Conservation (phyloP, 1,139 yeast species). For the Suhomyces wounanorum region DNA sequence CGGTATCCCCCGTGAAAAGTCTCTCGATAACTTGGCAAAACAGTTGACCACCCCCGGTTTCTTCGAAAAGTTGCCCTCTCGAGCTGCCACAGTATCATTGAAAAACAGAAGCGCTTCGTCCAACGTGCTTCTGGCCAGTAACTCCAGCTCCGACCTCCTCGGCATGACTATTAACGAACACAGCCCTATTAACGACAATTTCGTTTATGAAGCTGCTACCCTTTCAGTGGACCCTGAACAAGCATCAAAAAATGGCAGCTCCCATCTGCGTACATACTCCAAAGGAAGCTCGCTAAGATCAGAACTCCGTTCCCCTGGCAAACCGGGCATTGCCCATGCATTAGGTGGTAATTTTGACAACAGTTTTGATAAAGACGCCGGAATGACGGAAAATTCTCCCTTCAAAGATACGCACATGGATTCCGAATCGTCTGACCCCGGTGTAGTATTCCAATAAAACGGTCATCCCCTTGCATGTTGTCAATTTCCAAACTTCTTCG, state of each 20-base stretch:
- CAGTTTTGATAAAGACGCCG: constrained; percentile 14
- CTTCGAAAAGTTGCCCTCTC: constrained; percentile 43
- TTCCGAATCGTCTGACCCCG: constrained; percentile 7
- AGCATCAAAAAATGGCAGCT: not conserved
- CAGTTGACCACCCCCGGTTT: constrained; percentile 39
- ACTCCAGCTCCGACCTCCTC: constrained; percentile 15
- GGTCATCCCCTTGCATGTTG: not conserved
- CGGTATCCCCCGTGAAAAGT: constrained; percentile 16
- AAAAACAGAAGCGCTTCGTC: constrained; percentile 16
- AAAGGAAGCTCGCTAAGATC: not conserved
- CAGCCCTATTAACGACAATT: constrained; percentile 38
- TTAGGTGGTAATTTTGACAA: constrained; percentile 10
- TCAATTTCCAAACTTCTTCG: not conserved
- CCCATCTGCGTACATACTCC: not conserved
- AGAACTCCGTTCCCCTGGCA: not conserved
- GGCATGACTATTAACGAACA: constrained; percentile 8
- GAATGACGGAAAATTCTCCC: constrained; percentile 10
- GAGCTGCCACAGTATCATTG: constrained; percentile 27
- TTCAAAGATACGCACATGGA: constrained; percentile 5
- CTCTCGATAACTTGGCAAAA: constrained; percentile 44
- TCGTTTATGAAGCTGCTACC: constrained; percentile 27
- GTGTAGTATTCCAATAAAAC: constrained; percentile 10
- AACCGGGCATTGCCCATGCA: not conserved
- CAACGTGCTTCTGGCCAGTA: constrained; percentile 10
- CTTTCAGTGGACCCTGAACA: constrained; percentile 10